Evolutionary conservation across 2,329 filamentous ascomycete genomes (phyloP), one percentile per base, ranked within the genome.

Genomic region (Exophiala sp.): DNA sequence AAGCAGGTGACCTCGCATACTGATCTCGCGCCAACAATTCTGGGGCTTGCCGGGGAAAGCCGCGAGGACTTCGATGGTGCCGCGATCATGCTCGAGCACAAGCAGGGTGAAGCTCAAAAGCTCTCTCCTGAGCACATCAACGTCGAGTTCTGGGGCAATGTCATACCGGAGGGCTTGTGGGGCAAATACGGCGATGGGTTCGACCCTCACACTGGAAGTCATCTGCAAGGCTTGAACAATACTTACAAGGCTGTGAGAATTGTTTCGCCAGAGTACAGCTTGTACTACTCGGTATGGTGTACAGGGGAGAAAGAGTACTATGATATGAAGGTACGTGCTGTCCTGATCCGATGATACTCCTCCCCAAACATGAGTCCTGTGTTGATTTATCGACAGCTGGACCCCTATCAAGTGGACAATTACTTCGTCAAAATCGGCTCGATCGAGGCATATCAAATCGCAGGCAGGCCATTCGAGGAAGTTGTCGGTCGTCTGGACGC

Each of bases 1-100:
- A 66, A 77, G 18, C 65, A 74, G 2, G 77, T 82, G 2, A 85
- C 81, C 0, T 79, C 81, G 0, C 84, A 87, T 56, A 83, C 83
- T 3, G 84, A 87, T 61, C 68, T 87, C 1, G 82, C 80, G 0
- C 83, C 84, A 0, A 87, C 84, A 0, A 65, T 86, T 7, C 71
- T 86, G 38, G 66, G 10, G 9, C 32, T 60, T 11, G 55, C 52
- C 21, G 51, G 52, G 2, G 38, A 2, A 42, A 21, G 14, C 61
- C 73, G 3, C 70, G 75, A 0, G 62, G 47, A 56, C 18, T 56
- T 60, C 36, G 58, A 60, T 48, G 58, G 58, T 10, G n/a, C 12
- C 5, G 35, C 34, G 10, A 58, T 60, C 35, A 45, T 52, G 29
- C 36, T 55, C 9, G 20, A 21, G 11, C n/a, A n/a, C 11, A 18